Conservation (phyloP, 139 green algal species). For the Tetratostichococcus sp. region DNA sequence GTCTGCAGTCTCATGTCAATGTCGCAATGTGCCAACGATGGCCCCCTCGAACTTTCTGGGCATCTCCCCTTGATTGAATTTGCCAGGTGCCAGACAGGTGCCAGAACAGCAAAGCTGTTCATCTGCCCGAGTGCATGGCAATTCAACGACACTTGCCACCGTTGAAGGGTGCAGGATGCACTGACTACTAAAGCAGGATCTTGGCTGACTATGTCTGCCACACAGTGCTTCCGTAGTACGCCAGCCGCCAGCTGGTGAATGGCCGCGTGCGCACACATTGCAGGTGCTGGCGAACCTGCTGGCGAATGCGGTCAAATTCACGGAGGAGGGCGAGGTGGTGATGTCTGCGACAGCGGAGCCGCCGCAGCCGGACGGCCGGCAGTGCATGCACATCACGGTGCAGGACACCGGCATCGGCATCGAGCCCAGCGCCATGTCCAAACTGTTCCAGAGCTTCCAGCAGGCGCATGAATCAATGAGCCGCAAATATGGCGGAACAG, state of each 20-base stretch:
- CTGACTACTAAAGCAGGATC: too few species aligned
- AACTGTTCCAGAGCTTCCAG: slow-evolving; percentile 38
- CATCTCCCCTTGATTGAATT: neutral
- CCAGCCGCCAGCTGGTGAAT: too few species aligned
- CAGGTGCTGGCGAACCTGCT: slow-evolving; percentile 56
- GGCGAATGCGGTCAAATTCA: slow-evolving; percentile 79
- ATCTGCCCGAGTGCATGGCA: too few species aligned
- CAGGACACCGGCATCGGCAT: slow-evolving; percentile 71
- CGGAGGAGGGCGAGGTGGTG: slow-evolving; percentile 50
- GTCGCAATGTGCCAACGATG: too few species aligned
- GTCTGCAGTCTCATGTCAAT: too few species aligned
- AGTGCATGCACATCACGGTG: slow-evolving; percentile 46
- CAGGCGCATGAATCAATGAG: slow-evolving; percentile 32
- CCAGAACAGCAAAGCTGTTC: too few species aligned
- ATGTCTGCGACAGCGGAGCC: slow-evolving; percentile 19
- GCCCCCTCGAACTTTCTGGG: too few species aligned
- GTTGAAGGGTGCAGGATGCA: too few species aligned
- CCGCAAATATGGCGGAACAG: slow-evolving; percentile 50
- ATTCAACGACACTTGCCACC: too few species aligned
- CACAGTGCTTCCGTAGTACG: too few species aligned
- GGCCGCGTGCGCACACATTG: neutral
- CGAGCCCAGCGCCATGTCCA: slow-evolving; percentile 3
- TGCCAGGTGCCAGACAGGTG: neutral
- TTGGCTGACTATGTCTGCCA: too few species aligned
- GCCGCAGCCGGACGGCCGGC: neutral